Percentiles rank a stretch among this genome's conserved stretches.
Conservation (phyloP, 257 asterid genomes). For the Scutellaria baicalensis region DNA sequence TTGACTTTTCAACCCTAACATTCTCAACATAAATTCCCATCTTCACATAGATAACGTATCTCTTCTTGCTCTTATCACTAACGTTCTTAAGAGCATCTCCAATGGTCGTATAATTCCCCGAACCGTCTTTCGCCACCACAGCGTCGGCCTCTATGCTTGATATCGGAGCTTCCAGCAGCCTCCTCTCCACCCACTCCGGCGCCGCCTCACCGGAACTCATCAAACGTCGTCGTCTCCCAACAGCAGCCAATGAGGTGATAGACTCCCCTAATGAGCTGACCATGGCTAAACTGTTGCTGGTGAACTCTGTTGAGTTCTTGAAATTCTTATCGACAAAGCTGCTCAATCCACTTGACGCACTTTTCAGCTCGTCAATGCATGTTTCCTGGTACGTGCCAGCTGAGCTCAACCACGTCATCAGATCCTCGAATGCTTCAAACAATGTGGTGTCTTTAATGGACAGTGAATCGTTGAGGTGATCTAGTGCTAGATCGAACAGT, state of each 20-base stretch:
- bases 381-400: slow-evolving; percentile 68
- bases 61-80: slow-evolving; percentile 29
- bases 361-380: slow-evolving; percentile 49
- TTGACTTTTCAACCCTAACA: slow-evolving; percentile 30
- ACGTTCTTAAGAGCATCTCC: slow-evolving; percentile 28
- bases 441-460: slow-evolving; percentile 20
- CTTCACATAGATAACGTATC: slow-evolving; percentile 36
- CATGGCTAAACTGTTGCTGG: slow-evolving; percentile 67
- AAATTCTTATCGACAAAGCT: slow-evolving; percentile 10
- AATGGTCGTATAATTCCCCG: slow-evolving; percentile 39
- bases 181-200: slow-evolving; percentile 45
- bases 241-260: slow-evolving; percentile 16
- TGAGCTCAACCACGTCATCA: slow-evolving; percentile 70
- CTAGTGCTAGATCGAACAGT: slow-evolving; percentile 40
- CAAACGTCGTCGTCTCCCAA: slow-evolving; percentile 43
- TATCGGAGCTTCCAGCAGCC: slow-evolving; percentile 16
- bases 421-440: slow-evolving; percentile 32
- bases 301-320: slow-evolving; percentile 44
- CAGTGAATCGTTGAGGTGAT: slow-evolving; percentile 48
- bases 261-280: slow-evolving; percentile 35
- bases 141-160: slow-evolving; percentile 28
- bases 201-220: slow-evolving; percentile 20
- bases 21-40: slow-evolving; percentile 37
- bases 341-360: slow-evolving; percentile 9
- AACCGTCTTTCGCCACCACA: slow-evolving; percentile 45